Base-by-base conservation (phyloP, 345 rosid genomes). In the Melaleuca quinquenervia region DNA sequence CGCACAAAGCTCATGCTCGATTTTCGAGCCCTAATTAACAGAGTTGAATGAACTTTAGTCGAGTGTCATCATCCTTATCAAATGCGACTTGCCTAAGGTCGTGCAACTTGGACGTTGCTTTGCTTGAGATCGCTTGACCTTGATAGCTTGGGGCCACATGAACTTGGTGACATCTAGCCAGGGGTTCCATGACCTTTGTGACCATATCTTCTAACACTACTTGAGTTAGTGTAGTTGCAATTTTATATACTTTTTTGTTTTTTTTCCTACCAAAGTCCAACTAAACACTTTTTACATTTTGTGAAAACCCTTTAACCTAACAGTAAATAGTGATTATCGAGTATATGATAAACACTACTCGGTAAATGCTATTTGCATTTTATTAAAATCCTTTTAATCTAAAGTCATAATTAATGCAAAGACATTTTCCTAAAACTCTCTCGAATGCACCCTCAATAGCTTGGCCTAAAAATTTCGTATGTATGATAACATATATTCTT, bases 121-220 rank as follows among this genome's bases (percentile, higher is more conserved):
- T 0, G 0, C 0, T 11, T 56, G 12, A 27, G 0, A 3, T 2
- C 21, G 29, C n/a, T 56, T 13, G 12, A 56, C 14, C 1, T 56
- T 11, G 27, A 0, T 0, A 11, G 0, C 11, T n/a, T n/a, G n/a
- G n/a, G n/a, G n/a, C n/a, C n/a, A n/a, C n/a, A n/a, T n/a, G n/a
- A n/a, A n/a, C n/a, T n/a, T n/a, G 6, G 7, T 15, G 1, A 56
- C 5, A 2, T 0, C 0, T 11, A 3, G 1, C 60, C 24, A 22
- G 13, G 27, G 27, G 27, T 55, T 10, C 13, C 0, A 2, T 55
- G 60, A 55, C n/a, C 13, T 56, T 56, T 14, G 5, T 56, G 62
- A 6, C 62, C 27, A 1, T 10, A 12, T 14, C 62, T 24, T 22
- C 3, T 3, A 26, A 1, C 0, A 11, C 24, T 24, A 29, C 29